phyloP scores from a whole-genome alignment of 129 eudicot genomes.

The Pulicaria dysenterica region DNA sequence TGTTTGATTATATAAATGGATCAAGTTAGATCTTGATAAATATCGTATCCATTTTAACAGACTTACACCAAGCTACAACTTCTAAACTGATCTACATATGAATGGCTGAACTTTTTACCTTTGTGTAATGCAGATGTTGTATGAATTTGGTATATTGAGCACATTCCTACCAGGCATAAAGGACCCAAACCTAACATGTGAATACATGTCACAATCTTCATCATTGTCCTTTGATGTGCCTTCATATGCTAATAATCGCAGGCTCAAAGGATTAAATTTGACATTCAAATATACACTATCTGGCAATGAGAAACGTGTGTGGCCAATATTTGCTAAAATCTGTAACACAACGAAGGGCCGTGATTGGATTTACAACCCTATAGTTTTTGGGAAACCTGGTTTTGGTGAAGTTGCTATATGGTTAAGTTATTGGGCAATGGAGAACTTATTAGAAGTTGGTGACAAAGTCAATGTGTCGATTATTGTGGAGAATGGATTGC shows the following conservation, averaged over 20 bases:
- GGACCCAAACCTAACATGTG: conserved; percentile 15
- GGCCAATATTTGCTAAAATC: background rate
- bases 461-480: conserved; percentile 23
- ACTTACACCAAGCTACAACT: too few relatives aligned
- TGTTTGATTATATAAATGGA: too few relatives aligned
- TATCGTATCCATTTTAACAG: too few relatives aligned
- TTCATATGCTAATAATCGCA: background rate
- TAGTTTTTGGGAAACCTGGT: background rate
- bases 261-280: conserved; percentile 19
- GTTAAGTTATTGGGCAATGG: conserved; percentile 34
- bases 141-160: conserved; percentile 22
- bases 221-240: conserved; percentile 14
- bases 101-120: too few relatives aligned
- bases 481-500: conserved; percentile 16
- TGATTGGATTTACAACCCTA: conserved; percentile 33
- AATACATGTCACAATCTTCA: background rate
- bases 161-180: conserved; percentile 12
- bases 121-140: conserved; percentile 18
- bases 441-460: conserved; percentile 18
- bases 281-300: background rate
- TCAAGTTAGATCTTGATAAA: too few relatives aligned
- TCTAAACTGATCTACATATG: too few relatives aligned
- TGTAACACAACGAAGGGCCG: conserved; percentile 26
- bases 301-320: background rate
- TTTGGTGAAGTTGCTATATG: conserved; percentile 21